Base-by-base conservation (phyloP, 805 yeast genomes). In the Hanseniaspora vineae region DNA sequence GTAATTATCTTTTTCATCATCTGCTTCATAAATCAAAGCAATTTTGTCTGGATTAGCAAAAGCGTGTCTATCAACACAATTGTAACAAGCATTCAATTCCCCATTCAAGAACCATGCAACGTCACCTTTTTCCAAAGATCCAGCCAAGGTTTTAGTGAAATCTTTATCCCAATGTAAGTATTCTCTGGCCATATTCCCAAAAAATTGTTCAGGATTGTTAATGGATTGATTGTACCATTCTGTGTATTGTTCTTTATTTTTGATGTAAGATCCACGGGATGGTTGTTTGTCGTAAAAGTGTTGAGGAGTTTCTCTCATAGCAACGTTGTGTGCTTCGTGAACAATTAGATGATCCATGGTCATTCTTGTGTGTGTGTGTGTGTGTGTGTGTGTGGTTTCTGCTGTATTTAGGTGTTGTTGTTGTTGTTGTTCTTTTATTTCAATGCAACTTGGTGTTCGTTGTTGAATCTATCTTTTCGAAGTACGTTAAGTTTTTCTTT, bases 1-100 rank as follows among this genome's bases (percentile, higher is more conserved):
- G 62, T 78, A 73, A 51, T 84, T 83, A 57, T 84, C 82, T 46
- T 69, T 67, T 57, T 81, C 88, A 60, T 86, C 94, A 66, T 90
- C 98, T 47, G 96, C 97, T 69, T 90, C 98, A 66, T 85, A 90
- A 56, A 92, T 81, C 43, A 84, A 70, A 49, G 92, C 92, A 17
- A 80, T 70, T 68, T 89, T 88, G 62, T 85, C 75, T 42, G 98
- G 97, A 60, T 78, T 82, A 54, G 74, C 76, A 55, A 84, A 70
- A 3, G 98, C 98, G 72, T 92, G 95, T 66, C 97, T 79, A 66
- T 90, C 98, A 53, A 90, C 95, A 66, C 92, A 82, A 68, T 90
- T 90, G 70, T 85, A 90, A 53, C 82, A 72, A 39, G 98, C 98
- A 62, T 92, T 92, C 62, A 90, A 74, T 69, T 84, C 80, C 61